Percentiles rank a stretch among this genome's conserved stretches.
Evolutionary conservation across 495 filamentous ascomycete species (phyloP).

Genomic region (Penicillium cosmopolitanum): DNA sequence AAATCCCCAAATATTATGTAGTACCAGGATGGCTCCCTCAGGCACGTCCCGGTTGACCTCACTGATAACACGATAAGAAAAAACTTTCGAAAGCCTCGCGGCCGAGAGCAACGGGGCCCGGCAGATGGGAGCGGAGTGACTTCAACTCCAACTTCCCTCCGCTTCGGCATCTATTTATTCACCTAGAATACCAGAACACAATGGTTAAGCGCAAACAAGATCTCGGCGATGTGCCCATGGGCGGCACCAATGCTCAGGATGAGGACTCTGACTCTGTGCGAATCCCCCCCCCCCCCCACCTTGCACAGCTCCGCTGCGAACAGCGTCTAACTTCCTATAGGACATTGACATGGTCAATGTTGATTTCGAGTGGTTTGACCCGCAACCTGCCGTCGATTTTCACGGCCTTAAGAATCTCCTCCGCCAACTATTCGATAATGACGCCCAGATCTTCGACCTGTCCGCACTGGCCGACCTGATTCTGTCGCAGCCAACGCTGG

Average conservation of each 20-base stretch:
- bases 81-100: conserved; percentile 34
- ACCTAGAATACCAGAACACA: conserved; percentile 18
- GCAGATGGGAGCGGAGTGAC: conserved; percentile 26
- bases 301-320: conserved; percentile 4
- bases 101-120: conserved; percentile 8
- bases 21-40: neutral
- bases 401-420: conserved; percentile 91
- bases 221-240: conserved; percentile 50
- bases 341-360: conserved; percentile 91
- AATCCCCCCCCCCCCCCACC: neutral
- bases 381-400: conserved; percentile 86
- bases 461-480: conserved; percentile 86
- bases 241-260: conserved; percentile 34
- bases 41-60: neutral
- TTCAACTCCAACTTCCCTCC: conserved; percentile 17
- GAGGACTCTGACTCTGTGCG: conserved; percentile 51
- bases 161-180: conserved; percentile 4
- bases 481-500: conserved; percentile 83
- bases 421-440: conserved; percentile 91
- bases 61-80: conserved; percentile 30
- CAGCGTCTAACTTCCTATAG: conserved; percentile 41
- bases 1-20: too few relatives aligned
- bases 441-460: conserved; percentile 81
- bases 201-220: conserved; percentile 60
- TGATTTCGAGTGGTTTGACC: conserved; percentile 98